phyloP scores from a whole-genome alignment of 1,284 basidiomycete genomes.

The Wolfiporia cocos region DNA sequence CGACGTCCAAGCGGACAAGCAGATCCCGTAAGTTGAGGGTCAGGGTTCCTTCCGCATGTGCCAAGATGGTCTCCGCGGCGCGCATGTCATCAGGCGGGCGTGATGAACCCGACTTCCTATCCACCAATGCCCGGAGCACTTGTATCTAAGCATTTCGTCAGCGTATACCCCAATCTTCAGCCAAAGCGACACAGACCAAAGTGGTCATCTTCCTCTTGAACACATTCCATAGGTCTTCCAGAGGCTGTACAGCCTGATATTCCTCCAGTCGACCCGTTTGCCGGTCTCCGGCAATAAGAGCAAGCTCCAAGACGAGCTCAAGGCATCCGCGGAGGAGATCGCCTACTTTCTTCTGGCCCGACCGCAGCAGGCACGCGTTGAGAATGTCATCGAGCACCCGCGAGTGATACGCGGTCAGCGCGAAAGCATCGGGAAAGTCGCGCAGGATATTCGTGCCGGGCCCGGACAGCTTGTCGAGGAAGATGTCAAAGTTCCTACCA shows the following conservation, averaged over 20 bases:
- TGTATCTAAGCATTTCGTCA: slow-evolving; percentile 20
- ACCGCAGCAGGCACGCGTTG: slow-evolving; percentile 70
- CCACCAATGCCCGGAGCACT: slow-evolving; percentile 21
- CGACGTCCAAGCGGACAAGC: slow-evolving; percentile 19
- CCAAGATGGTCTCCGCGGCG: slow-evolving; percentile 13
- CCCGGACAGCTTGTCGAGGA: slow-evolving; percentile 34
- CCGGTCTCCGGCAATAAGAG: slow-evolving; percentile 61
- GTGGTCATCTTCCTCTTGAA: slow-evolving; percentile 43
- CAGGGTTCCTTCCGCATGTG: slow-evolving; percentile 21
- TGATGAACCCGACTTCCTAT: neutral
- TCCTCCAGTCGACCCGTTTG: slow-evolving; percentile 48
- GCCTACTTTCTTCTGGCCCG: slow-evolving; percentile 61
- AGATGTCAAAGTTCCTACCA: slow-evolving; percentile 64
- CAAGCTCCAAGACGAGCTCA: slow-evolving; percentile 66
- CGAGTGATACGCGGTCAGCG: slow-evolving; percentile 67
- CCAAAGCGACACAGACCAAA: slow-evolving; percentile 14
- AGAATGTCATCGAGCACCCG: slow-evolving; percentile 70
- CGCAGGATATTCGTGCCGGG: neutral
- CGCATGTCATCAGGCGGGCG: too few species aligned
- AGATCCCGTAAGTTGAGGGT: slow-evolving; percentile 25
- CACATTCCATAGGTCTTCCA: slow-evolving; percentile 47
- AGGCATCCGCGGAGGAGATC: slow-evolving; percentile 63
- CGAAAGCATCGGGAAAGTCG: slow-evolving; percentile 67
- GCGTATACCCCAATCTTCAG: neutral
- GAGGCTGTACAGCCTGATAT: slow-evolving; percentile 47